Base-by-base conservation (phyloP, 2,329 filamentous ascomycete genomes). In the Rugonectria rugulosa region DNA sequence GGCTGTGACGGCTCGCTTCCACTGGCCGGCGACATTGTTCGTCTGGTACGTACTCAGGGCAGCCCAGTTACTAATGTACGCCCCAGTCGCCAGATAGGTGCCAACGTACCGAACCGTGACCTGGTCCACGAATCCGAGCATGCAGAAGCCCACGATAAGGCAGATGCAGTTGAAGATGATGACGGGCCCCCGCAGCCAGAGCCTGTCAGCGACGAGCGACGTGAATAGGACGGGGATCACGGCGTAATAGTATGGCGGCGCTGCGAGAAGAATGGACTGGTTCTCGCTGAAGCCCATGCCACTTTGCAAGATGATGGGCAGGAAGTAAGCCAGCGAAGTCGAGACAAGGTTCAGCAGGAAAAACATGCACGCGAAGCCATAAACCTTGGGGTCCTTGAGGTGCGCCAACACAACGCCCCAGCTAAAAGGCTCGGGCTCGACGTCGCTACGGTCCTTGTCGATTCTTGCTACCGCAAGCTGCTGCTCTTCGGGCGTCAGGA, bases 241-340 rank as follows among this genome's bases (percentile, higher is more conserved):
- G 8, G 51, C 43, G 10, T 47, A 47, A 20, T 48, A 48, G 11
- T 54, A 43, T 2, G 51, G 51, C 21, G 51, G 51, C 4, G 51
- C 38, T 3, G 44, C 23, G 19, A 54, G 51, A 7, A 47, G 23
- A 7, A 48, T 47, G 9, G 51, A 43, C 7, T 43, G n/a, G 31
- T 47, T 44, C 6, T 48, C 51, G 23, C 23, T 27, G n/a, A 48
- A 54, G 8, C 51, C 51, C 51, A 54, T 47, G 37, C 51, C 51
- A 11, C 37, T 38, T 15, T 48, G 27, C 14, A 54, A 12, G 17
- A 54, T 54, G 17, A 54, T 48, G 23, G 51, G 51, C 14, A 49
- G 17, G 21, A 54, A 54, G 15, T 48, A 54, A 5, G 37, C 27
- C 14, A 54, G 17, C 7, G 44, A 47, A 7, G 44, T 48, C 8